phyloP scores from a whole-genome alignment of 495 filamentous ascomycete species.

The Talaromyces thailandensis region DNA sequence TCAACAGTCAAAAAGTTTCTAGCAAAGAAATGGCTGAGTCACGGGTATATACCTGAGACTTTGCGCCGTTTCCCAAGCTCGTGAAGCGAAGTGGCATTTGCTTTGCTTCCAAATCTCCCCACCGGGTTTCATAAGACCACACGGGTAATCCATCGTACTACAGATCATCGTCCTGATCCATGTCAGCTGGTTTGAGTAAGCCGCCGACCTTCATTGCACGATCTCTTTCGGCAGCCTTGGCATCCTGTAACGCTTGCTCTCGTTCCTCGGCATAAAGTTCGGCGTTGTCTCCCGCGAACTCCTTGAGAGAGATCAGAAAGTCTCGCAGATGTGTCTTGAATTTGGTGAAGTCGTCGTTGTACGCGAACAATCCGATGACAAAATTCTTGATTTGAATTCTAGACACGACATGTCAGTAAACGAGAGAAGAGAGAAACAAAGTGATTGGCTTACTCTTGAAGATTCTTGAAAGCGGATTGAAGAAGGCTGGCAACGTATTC shows the following conservation, averaged over 20 bases:
- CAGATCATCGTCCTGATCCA: constrained; percentile 86
- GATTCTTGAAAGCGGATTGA: constrained; percentile 84
- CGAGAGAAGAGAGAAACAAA: neutral
- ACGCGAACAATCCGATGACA: constrained; percentile 73
- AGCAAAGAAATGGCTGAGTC: neutral
- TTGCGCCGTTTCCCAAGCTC: neutral
- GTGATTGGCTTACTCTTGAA: constrained; percentile 67
- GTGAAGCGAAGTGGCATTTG: neutral
- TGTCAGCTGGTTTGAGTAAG: constrained; percentile 83
- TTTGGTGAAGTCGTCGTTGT: constrained; percentile 70
- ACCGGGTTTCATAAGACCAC: neutral
- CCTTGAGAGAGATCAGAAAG: constrained; percentile 93
- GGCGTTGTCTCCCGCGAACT: constrained; percentile 75
- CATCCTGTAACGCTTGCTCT: constrained; percentile 72
- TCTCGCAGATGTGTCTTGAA: constrained; percentile 94
- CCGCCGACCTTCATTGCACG: constrained; percentile 87
- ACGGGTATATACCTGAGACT: neutral
- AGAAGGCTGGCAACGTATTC: constrained; percentile 80
- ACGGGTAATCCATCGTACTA: constrained; percentile 47
- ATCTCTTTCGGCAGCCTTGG: constrained; percentile 71
- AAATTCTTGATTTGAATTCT: constrained; percentile 84
- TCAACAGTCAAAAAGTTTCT: neutral
- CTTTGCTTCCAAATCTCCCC: neutral
- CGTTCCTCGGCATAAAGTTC: constrained; percentile 94
- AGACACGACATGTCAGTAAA: constrained; percentile 26